Conservation (phyloP, 1,284 basidiomycete genomes). For the Megacollybia platyphylla region DNA sequence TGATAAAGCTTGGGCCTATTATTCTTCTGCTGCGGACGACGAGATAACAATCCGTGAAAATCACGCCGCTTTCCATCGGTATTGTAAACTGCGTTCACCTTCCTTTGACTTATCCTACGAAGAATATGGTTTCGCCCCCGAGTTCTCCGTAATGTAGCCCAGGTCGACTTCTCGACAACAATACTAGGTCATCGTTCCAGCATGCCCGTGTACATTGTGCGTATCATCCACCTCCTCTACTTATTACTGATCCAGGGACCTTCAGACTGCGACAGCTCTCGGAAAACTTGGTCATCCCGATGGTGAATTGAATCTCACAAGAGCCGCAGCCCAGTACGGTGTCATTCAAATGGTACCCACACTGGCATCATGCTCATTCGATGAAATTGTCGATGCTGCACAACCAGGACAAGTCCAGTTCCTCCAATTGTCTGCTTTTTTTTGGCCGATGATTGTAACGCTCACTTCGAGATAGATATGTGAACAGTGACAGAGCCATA, state of each 20-base stretch:
- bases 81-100: constrained; percentile 6
- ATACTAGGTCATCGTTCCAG: constrained; percentile 62
- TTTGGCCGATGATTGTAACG: not conserved
- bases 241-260: not conserved
- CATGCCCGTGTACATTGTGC: constrained; percentile 70
- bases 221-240: constrained; percentile 15
- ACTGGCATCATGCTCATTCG: constrained; percentile 80
- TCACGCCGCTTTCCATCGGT: constrained; percentile 77
- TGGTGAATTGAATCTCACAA: constrained; percentile 80
- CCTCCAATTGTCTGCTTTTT: constrained; percentile 43
- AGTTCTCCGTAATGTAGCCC: constrained; percentile 72
- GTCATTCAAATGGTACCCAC: constrained; percentile 93
- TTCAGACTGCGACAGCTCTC: constrained; percentile 59
- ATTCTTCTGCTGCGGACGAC: constrained; percentile 79
- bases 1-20: constrained; percentile 84
- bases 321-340: constrained; percentile 68
- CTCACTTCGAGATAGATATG: constrained; percentile 36
- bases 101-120: not conserved
- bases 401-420: constrained; percentile 67
- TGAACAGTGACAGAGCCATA: constrained; percentile 74
- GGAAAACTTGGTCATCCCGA: constrained; percentile 93
- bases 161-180: constrained; percentile 73
- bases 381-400: constrained; percentile 79
- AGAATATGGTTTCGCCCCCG: constrained; percentile 93
- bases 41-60: constrained; percentile 87